Percentiles rank a stretch among this genome's conserved stretches.
These are phyloP conservation scores for Aspergillus ochraceus DNA, from an alignment of 2,329 filamentous ascomycete species.

Conservation along the genomic window DNA sequence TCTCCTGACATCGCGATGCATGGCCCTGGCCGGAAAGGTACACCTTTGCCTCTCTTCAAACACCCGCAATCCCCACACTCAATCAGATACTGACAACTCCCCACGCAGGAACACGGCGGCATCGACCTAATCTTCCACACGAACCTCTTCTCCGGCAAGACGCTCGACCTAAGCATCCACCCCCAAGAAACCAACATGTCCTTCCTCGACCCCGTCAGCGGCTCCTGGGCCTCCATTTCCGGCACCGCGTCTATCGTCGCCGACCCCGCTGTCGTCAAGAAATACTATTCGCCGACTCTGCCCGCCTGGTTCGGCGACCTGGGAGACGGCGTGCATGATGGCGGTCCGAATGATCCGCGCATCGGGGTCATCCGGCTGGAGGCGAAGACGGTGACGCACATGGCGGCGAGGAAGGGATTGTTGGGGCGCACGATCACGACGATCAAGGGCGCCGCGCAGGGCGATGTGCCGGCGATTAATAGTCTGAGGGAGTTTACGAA, in stretches of 20 bases:
- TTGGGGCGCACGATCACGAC: conserved; percentile 68
- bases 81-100: conserved; percentile 1
- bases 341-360: conserved; percentile 75
- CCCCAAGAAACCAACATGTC: conserved; percentile 73
- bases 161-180: conserved; percentile 72
- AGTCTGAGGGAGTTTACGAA: conserved; percentile 72
- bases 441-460: conserved; percentile 72
- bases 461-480: conserved; percentile 70
- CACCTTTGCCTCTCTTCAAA: not conserved
- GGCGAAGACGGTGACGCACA: conserved; percentile 71
- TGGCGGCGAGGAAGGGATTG: conserved; percentile 62
- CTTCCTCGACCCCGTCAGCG: conserved; percentile 69
- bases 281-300: conserved; percentile 71
- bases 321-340: conserved; percentile 79
- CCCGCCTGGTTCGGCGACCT: conserved; percentile 88
- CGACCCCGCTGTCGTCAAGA: conserved; percentile 66
- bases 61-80: not conserved
- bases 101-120: conserved; percentile 67
- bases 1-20: conserved; percentile 75
- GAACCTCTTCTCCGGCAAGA: conserved; percentile 88
- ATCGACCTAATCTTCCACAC: conserved; percentile 87
- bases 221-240: conserved; percentile 86
- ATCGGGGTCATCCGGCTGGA: conserved; percentile 79
- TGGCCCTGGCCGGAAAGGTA: conserved; percentile 80
- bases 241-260: conserved; percentile 69